These are phyloP conservation scores for Scutellaria barbata DNA, from an alignment of 257 asterid species.

Conservation along the genomic window DNA sequence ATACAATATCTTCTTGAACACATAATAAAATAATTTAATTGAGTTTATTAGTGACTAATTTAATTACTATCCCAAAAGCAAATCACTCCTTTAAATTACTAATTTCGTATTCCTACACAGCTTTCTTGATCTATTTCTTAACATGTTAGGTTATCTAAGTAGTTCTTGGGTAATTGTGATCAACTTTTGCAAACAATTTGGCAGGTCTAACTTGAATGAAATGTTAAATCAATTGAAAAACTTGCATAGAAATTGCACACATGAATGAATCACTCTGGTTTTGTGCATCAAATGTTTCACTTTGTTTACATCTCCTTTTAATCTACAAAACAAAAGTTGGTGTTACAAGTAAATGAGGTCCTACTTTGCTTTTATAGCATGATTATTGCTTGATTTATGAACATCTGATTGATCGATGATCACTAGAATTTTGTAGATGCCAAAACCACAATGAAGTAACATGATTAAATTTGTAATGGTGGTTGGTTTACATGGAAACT, in stretches of 20 bases:
- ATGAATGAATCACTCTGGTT: background rate
- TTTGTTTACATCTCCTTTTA: slow-evolving; percentile 28
- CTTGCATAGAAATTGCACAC: slow-evolving; percentile 34
- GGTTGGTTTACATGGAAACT: slow-evolving; percentile 22
- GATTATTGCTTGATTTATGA: slow-evolving; percentile 26
- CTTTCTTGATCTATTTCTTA: slow-evolving; percentile 1
- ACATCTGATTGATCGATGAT: background rate
- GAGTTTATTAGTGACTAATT: too few species aligned
- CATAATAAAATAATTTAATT: too few species aligned
- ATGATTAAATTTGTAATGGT: slow-evolving; percentile 33
- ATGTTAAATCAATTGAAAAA: slow-evolving; percentile 40
- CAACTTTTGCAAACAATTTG: background rate
- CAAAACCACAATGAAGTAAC: background rate
- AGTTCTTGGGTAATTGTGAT: background rate
- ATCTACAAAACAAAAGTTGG: background rate
- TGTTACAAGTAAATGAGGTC: slow-evolving; percentile 22
- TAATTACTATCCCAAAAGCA: too few species aligned
- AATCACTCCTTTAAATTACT: too few species aligned
- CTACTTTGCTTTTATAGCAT: slow-evolving; percentile 29
- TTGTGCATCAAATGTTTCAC: slow-evolving; percentile 5
- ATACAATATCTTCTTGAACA: too few species aligned
- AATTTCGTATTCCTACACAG: slow-evolving; percentile 2
- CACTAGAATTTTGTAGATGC: slow-evolving; percentile 29
- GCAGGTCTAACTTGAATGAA: slow-evolving; percentile 17
- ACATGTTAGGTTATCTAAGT: background rate